Conservation (phyloP, 2,329 filamentous ascomycete genomes). For the Xylaria sp. region DNA sequence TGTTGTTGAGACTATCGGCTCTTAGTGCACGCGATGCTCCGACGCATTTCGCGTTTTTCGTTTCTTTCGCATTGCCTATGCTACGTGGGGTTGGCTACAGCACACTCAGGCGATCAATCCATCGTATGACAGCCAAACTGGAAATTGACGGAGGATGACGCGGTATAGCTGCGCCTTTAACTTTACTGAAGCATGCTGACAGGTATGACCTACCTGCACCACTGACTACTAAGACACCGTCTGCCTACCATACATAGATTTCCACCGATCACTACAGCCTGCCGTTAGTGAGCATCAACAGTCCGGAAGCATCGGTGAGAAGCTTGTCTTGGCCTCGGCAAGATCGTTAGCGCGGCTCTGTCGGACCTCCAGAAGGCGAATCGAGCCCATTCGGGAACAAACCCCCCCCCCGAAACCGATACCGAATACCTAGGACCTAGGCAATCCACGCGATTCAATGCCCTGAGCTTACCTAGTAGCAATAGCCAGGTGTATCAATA, state of each 20-base stretch:
- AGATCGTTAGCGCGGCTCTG: neutral
- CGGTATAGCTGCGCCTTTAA: neutral
- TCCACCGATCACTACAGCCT: neutral
- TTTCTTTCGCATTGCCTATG: neutral
- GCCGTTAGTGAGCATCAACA: neutral
- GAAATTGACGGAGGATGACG: neutral
- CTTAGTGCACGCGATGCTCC: neutral
- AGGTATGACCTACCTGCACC: neutral
- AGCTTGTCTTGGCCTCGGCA: neutral
- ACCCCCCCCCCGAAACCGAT: constrained; percentile 19
- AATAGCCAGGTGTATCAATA: neutral
- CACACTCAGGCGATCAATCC: constrained; percentile 5
- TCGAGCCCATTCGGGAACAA: neutral
- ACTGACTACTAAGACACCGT: neutral
- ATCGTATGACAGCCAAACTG: constrained; percentile 21
- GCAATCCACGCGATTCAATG: neutral
- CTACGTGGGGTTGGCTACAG: neutral
- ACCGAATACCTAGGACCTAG: neutral
- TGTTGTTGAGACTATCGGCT: neutral
- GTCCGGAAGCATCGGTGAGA: constrained; percentile 28
- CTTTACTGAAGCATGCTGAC: constrained; percentile 3
- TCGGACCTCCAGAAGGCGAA: constrained; percentile 5
- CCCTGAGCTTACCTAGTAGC: neutral
- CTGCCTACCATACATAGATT: neutral
- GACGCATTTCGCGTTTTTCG: neutral